Conservation (phyloP, 495 filamentous ascomycete genomes). For the Talaromyces adpressus region DNA sequence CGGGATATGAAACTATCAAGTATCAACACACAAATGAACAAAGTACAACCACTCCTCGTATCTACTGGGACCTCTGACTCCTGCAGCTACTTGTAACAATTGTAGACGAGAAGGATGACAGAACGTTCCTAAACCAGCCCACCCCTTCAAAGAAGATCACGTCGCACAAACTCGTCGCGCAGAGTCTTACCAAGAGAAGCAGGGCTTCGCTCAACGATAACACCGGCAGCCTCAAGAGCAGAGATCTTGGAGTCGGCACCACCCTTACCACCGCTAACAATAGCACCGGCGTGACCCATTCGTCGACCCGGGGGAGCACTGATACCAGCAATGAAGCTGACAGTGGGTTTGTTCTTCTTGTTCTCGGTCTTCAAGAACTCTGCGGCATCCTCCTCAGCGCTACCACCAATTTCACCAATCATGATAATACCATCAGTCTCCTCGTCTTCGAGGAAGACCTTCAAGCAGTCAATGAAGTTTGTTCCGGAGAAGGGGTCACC, state of each 20-base stretch:
- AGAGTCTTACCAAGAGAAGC: constrained; percentile 86
- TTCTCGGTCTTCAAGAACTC: constrained; percentile 92
- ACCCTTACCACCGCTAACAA: constrained; percentile 95
- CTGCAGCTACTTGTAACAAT: neutral
- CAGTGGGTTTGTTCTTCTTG: constrained; percentile 87
- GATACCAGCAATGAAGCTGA: constrained; percentile 98
- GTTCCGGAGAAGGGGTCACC: constrained; percentile 98
- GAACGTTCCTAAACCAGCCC: neutral
- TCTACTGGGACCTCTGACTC: neutral
- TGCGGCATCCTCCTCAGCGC: constrained; percentile 94
- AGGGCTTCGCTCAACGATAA: constrained; percentile 93
- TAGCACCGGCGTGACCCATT: constrained; percentile 98
- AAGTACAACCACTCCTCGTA: constrained; percentile 4
- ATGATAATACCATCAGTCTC: constrained; percentile 99
- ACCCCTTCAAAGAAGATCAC: constrained; percentile 74
- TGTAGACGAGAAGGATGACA: neutral
- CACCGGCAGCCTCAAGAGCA: constrained; percentile 87
- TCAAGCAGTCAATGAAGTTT: constrained; percentile 98
- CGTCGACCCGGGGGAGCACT: constrained; percentile 90
- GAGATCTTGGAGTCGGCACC: constrained; percentile 96
- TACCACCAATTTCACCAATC: constrained; percentile 98
- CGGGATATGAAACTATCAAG: constrained; percentile 5
- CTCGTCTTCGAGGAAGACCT: constrained; percentile 90
- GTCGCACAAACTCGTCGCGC: constrained; percentile 89
- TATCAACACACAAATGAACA: constrained; percentile 5